Evolutionary conservation across 495 filamentous ascomycete species (phyloP), one percentile per base, ranked within the genome.

Genomic region (Jackrogersella multiformis): DNA sequence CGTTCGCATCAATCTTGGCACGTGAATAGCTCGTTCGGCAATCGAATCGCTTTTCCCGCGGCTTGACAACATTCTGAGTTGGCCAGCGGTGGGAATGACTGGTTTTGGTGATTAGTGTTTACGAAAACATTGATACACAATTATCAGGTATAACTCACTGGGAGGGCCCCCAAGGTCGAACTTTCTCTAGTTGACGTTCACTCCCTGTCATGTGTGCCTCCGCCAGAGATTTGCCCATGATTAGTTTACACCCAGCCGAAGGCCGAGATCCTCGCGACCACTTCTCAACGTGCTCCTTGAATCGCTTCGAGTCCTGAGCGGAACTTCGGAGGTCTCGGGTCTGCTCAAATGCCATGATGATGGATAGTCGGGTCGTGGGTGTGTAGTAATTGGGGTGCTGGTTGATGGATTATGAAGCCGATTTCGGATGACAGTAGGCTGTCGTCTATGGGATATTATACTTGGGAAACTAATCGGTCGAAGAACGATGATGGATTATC

Each of bases 261-360:
- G 63, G 58, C 5, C 75, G 73, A 16, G 42, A n/a, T 21, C 81
- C 80, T 8, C 72, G 69, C 16, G 70, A 63, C 81, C 81, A 83
- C 69, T 83, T 83, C 36, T 68, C 52, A 12, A 53, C 52, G 7
- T 74, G 73, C 62, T 81, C 76, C 70, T 81, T 82, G 76, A 55
- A 62, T 53, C 80, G 79, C 74, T 80, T 81, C 64, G 73, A 75
- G 67, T 79, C 78, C 54, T 75, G 72, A 44, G 72, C 70, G 38
- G 69, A 73, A 68, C 78, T 76, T 66, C 81, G 80, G 41, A 83
- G 64, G 67, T 83, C 81, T 32, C 80, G 70, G 36, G 67, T 49
- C 30, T 70, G 80, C 48, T 80, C 66, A 54, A 61, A 74, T 45
- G 72, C 67, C 74, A 76, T 76, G 52, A 32, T 71, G 36, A 9